Conservation (phyloP, 2,329 filamentous ascomycete genomes). For the Aureobasidium subglaciale region DNA sequence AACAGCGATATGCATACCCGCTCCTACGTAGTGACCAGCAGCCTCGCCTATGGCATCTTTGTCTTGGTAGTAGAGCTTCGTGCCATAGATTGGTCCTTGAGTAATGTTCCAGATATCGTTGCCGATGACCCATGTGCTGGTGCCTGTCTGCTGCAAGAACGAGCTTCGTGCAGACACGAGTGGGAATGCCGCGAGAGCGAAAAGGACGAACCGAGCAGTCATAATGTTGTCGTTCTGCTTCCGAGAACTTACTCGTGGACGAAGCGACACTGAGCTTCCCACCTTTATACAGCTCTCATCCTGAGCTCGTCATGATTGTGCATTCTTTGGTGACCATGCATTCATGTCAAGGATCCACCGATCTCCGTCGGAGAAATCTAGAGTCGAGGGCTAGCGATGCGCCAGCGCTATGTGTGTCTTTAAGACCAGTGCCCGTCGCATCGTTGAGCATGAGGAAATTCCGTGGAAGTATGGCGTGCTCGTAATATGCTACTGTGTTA, state of each 20-base stretch:
- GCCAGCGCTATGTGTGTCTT: background rate
- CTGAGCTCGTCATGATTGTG: too few species aligned
- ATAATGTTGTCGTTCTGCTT: too few species aligned
- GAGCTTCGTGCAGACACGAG: background rate
- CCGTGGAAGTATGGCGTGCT: background rate
- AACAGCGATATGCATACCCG: too few species aligned
- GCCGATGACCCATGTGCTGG: constrained; percentile 32
- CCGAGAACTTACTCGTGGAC: background rate
- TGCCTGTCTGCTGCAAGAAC: constrained; percentile 29
- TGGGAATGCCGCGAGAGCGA: background rate
- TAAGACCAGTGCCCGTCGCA: background rate
- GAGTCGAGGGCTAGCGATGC: background rate
- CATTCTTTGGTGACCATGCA: too few species aligned
- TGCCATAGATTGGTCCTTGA: constrained; percentile 32
- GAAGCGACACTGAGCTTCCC: too few species aligned
- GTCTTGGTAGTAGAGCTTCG: constrained; percentile 35
- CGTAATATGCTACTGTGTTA: too few species aligned
- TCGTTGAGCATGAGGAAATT: background rate
- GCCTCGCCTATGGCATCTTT: constrained; percentile 37
- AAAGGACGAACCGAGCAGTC: background rate
- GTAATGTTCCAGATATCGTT: constrained; percentile 38
- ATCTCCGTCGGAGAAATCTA: background rate
- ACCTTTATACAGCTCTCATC: too few species aligned
- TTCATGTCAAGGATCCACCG: too few species aligned
- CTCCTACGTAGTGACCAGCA: constrained; percentile 40